phyloP scores from a whole-genome alignment of 2,329 filamentous ascomycete species.

The Diaporthe sp. region DNA sequence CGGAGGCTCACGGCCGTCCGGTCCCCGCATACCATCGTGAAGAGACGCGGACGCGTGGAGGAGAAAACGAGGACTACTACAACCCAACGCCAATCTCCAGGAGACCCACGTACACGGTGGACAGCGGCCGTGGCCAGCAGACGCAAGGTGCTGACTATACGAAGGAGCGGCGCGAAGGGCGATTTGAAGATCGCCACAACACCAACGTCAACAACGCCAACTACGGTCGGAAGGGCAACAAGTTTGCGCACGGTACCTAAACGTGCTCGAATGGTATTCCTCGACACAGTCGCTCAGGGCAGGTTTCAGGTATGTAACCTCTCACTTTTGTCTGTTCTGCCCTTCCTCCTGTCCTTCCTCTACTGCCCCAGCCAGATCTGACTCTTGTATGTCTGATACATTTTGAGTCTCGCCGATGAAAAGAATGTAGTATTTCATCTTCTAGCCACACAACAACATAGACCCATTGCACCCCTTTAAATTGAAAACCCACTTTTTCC shows the following conservation, averaged over 20 bases:
- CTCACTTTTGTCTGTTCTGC: background rate
- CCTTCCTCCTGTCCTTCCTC: background rate
- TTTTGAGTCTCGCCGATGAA: background rate
- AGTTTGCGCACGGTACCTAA: background rate
- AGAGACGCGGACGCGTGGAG: no score
- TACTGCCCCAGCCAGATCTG: no score
- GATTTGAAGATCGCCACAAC: background rate
- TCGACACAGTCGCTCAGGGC: background rate
- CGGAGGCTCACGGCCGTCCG: background rate
- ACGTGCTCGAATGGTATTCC: no score
- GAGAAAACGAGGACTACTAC: background rate
- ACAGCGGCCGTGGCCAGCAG: background rate
- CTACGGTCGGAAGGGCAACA: slow-evolving; percentile 3
- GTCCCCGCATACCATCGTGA: background rate
- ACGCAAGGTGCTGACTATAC: background rate
- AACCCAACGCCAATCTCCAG: background rate
- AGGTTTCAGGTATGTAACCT: background rate
- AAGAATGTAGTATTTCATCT: background rate
- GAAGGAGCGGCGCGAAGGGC: background rate
- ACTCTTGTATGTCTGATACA: background rate
- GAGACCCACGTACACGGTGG: background rate
- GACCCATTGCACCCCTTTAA: no score
- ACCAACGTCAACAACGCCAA: background rate
- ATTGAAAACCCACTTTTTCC: no score
- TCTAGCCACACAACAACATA: no score